Conservation (phyloP, 768 basidiomycete species). For the Mrakia blollopis region DNA sequence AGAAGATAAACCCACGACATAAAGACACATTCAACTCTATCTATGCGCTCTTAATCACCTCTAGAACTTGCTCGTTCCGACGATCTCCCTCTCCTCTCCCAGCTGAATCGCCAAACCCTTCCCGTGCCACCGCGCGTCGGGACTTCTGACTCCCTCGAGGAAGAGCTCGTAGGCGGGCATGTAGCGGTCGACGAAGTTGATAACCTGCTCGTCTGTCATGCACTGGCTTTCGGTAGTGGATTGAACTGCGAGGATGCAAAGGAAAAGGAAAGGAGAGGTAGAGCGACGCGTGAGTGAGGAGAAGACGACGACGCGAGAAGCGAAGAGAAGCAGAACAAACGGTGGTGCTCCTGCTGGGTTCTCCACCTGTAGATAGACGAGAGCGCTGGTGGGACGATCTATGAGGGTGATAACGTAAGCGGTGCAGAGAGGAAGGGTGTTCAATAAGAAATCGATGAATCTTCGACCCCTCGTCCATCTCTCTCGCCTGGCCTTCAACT, state of each 20-base stretch:
- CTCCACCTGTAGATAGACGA: slow-evolving; percentile 77
- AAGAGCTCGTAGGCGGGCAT: slow-evolving; percentile 92
- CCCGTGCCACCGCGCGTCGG: slow-evolving; percentile 50
- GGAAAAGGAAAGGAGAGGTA: not conserved
- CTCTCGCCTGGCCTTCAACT: not conserved
- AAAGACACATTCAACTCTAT: no score
- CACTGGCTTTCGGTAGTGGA: not conserved
- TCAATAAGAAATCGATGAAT: not conserved
- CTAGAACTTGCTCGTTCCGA: not conserved
- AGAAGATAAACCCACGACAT: no score
- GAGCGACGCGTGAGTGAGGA: not conserved
- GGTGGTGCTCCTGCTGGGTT: slow-evolving; percentile 70
- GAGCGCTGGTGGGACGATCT: slow-evolving; percentile 24
- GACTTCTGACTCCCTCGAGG: slow-evolving; percentile 52
- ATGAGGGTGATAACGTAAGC: not conserved
- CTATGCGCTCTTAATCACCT: slow-evolving; percentile 32
- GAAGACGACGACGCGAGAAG: not conserved
- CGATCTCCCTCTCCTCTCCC: slow-evolving; percentile 53
- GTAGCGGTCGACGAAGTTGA: slow-evolving; percentile 78
- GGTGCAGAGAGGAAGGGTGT: not conserved
- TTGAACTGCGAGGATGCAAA: slow-evolving; percentile 9
- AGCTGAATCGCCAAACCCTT: slow-evolving; percentile 56
- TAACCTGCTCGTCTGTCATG: slow-evolving; percentile 77
- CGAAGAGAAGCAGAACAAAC: not conserved
- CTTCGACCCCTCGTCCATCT: not conserved